phyloP scores from a whole-genome alignment of 83 land plant genomes.

The Diphasiastrum complanatum region DNA sequence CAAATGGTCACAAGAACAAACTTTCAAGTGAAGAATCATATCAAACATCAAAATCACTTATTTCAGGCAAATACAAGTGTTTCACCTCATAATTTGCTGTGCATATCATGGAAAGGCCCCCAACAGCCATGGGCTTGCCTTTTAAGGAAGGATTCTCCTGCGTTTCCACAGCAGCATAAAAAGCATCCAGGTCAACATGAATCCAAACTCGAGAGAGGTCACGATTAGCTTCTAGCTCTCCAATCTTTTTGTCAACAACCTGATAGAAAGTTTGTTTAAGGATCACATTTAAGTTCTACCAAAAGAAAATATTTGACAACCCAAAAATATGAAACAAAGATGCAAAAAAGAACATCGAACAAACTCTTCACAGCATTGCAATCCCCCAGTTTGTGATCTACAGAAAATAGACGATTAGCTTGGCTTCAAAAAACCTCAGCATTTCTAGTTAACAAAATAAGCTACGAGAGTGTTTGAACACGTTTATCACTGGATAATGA shows the following conservation, averaged over 20 bases:
- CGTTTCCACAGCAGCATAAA: slow-evolving; percentile 92
- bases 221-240: slow-evolving; percentile 61
- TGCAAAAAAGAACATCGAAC: too few species aligned
- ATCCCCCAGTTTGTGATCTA: too few species aligned
- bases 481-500: too few species aligned
- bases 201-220: slow-evolving; percentile 69
- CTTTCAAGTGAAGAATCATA: too few species aligned
- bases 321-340: too few species aligned
- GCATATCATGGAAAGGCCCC: slow-evolving; percentile 88
- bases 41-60: not conserved
- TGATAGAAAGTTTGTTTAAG: slow-evolving; percentile 1
- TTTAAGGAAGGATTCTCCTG: slow-evolving; percentile 56
- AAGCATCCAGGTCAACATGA: slow-evolving; percentile 94
- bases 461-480: too few species aligned
- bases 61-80: not conserved
- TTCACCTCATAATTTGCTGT: slow-evolving; percentile 93
- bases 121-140: slow-evolving; percentile 88
- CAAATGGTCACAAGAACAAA: too few species aligned
- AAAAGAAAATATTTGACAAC: too few species aligned
- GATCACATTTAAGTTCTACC: not conserved
- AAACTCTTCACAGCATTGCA: too few species aligned
- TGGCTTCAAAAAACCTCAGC: too few species aligned
- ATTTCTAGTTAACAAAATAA: too few species aligned
- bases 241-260: slow-evolving; percentile 61
- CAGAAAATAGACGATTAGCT: too few species aligned